Evolutionary conservation across 139 green algal species (phyloP).

Genomic region (Asterochloris erici): DNA sequence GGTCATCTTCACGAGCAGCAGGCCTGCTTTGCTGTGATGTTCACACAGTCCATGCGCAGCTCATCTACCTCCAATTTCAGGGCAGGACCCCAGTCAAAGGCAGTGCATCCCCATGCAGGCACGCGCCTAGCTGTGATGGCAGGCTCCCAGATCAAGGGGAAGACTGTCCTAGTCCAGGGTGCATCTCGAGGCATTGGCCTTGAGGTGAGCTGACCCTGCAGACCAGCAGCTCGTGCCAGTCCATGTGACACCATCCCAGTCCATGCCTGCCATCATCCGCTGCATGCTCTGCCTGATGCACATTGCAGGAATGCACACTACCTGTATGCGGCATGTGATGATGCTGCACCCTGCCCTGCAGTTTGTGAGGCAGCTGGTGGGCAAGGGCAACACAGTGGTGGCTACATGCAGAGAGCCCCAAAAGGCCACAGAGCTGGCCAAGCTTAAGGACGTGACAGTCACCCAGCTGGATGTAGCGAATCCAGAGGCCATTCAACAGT

Average conservation of each 20-base stretch:
- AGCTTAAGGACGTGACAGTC: not conserved
- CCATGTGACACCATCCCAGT: too few species aligned
- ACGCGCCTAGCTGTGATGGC: not conserved
- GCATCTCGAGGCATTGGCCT: conserved; percentile 11
- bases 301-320: too few species aligned
- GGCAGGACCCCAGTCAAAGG: too few species aligned
- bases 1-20: too few species aligned
- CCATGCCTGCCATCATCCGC: too few species aligned
- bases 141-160: conserved; percentile 3
- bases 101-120: too few species aligned
- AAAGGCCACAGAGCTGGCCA: conserved; percentile 5
- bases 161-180: conserved; percentile 1
- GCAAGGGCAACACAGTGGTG: conserved; percentile 14
- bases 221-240: too few species aligned
- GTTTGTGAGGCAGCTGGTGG: not conserved
- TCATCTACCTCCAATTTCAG: too few species aligned
- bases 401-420: not conserved
- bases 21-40: too few species aligned
- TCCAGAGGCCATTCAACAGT: conserved; percentile 8
- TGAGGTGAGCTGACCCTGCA: not conserved
- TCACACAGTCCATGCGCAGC: too few species aligned
- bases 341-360: not conserved
- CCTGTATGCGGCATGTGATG: too few species aligned
- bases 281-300: too few species aligned
- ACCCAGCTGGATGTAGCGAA: conserved; percentile 8